Percentiles rank a stretch among this genome's conserved stretches.
phyloP scores from a whole-genome alignment of 108 stramenopile species.

The Stephanodiscus triporus region DNA sequence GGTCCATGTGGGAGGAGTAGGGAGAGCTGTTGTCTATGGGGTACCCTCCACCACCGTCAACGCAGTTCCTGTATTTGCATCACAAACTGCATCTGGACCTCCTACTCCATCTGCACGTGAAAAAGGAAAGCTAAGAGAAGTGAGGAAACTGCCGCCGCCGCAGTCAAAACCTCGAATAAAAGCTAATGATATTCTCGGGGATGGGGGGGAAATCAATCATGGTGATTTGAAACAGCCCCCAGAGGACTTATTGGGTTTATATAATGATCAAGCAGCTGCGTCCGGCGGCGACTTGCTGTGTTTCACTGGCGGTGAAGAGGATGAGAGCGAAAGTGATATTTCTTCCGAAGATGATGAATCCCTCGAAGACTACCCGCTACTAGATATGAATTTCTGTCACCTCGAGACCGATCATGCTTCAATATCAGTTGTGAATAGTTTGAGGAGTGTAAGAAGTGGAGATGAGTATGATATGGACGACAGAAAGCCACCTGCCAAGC shows the following conservation, averaged over 20 bases:
- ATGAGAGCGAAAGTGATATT: not conserved
- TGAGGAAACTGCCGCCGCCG: not conserved
- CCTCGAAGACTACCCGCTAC: conserved; percentile 24
- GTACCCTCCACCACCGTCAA: conserved; percentile 13
- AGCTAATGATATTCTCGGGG: not conserved
- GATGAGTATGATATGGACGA: conserved; percentile 4
- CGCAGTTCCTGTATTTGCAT: conserved; percentile 22
- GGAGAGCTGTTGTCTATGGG: not conserved
- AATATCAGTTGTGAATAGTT: not conserved
- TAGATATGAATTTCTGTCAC: conserved; percentile 20
- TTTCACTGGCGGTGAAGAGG: not conserved
- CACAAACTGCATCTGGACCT: too few species aligned
- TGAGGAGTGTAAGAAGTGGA: not conserved
- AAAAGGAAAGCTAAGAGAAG: not conserved
- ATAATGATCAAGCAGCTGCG: not conserved
- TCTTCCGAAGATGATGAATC: conserved; percentile 4
- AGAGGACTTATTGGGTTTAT: not conserved
- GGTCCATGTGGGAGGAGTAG: not conserved
- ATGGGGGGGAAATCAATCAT: not conserved
- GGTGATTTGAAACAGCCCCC: conserved; percentile 16
- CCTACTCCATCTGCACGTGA: not conserved
- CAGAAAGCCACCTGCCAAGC: conserved; percentile 14
- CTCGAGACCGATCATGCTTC: conserved; percentile 23
- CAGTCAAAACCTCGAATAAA: not conserved
- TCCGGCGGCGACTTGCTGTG: not conserved